Percentiles rank a stretch among this genome's conserved stretches.
Conservation (phyloP, 192 early-diverging fungal species). For the Dimargaris cristalligena region DNA sequence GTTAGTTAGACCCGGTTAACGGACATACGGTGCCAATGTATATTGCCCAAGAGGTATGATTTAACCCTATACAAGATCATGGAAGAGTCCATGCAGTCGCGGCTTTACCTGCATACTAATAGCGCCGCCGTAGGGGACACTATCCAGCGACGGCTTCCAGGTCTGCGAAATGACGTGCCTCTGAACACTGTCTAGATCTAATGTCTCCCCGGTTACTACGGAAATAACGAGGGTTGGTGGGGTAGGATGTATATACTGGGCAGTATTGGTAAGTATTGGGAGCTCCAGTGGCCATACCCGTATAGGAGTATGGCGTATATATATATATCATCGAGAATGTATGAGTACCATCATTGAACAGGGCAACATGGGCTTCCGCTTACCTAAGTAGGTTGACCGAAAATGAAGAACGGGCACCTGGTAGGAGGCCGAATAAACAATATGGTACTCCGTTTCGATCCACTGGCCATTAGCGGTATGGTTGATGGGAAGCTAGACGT, state of each 20-base stretch:
- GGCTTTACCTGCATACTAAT: conserved; percentile 8
- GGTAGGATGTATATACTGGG: not conserved
- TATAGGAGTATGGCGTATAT: not conserved
- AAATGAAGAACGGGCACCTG: conserved; percentile 43
- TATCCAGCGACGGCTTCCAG: conserved; percentile 16
- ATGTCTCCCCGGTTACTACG: not conserved
- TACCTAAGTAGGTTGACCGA: conserved; percentile 30
- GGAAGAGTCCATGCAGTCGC: not conserved
- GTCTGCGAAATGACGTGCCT: conserved; percentile 18
- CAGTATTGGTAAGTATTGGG: not conserved
- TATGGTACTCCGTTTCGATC: conserved; percentile 29
- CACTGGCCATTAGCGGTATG: not conserved
- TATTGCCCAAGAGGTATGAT: not conserved
- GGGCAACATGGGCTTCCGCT: not conserved
- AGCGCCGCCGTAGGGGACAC: conserved; percentile 17
- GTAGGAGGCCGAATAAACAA: conserved; percentile 40
- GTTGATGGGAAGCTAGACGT: too few species aligned
- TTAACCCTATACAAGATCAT: not conserved
- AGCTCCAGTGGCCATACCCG: not conserved
- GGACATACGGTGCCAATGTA: not conserved
- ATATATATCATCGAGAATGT: not conserved
- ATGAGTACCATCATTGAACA: not conserved
- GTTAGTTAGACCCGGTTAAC: not conserved
- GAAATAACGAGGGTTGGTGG: not conserved
- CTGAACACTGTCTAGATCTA: conserved; percentile 27